Base-by-base conservation (phyloP, 495 filamentous ascomycete species). In the Tirmania nivea region DNA sequence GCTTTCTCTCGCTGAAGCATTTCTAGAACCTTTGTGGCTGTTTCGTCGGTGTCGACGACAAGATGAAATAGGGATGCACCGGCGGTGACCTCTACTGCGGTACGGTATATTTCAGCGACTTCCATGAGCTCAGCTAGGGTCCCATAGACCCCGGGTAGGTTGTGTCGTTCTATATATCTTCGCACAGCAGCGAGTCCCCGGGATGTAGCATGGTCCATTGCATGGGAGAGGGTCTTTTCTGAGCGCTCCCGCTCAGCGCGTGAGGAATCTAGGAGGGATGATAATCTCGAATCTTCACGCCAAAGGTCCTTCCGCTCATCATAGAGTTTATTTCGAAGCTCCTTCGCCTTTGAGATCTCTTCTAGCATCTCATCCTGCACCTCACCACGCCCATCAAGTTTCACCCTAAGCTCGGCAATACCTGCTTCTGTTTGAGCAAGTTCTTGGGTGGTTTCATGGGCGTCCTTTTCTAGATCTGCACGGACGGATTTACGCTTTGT, bases 21-120 rank as follows among this genome's bases (percentile, higher is more conserved):
- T 59, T 89, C 82, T 12, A 87, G 72, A 14, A 93, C 78, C 52
- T 76, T 76, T 0, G 85, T 84, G 0, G 86, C 86, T 2, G 89
- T 95, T 37, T 82, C 77, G 52, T 88, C 88, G 39, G 80, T 93
- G 65, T 99, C 90, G 48, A 94, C 87, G 21, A 99, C 85, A 59
- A 93, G 92, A 67, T 99, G 85, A 68, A 99, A 99, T 8, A 99
- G 70, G 65, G 85, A 92, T 56, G 81, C 80, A 7, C 90, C 92
- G 9, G 87, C 92, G 4, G 86, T 90, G 36, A 90, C 83, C 64
- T 99, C 90, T 14, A 94, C 84, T 4, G 90, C 85, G 42, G 84
- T 81, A 36, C 86, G 78, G 66, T 90, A 96, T 50, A 75, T 75
- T n/a, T 93, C 85, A 51, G 71, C 72, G 39, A 94, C 86, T 25